Percentiles rank a stretch among this genome's conserved stretches.
Evolutionary conservation across 2,329 filamentous ascomycete species (phyloP).

Genomic region (Pseudogymnoascus destructans): DNA sequence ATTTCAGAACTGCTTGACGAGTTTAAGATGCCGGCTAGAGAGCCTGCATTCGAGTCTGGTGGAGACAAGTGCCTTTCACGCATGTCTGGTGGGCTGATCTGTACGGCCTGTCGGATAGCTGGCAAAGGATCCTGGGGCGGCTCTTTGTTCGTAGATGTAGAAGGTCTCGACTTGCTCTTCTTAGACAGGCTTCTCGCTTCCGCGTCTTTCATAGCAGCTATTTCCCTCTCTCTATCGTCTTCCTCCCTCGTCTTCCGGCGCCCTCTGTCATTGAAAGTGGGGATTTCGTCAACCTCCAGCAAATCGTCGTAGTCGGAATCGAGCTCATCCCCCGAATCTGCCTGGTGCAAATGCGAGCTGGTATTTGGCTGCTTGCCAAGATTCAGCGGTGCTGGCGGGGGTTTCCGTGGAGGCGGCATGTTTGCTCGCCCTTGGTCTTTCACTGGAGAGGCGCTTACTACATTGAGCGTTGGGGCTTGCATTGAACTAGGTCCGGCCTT

Average conservation of each 20-base stretch:
- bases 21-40: slow-evolving; percentile 40
- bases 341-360: slow-evolving; percentile 32
- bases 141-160: slow-evolving; percentile 20
- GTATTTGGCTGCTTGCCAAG: slow-evolving; percentile 37
- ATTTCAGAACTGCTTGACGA: slow-evolving; percentile 20
- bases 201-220: slow-evolving; percentile 51
- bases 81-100: slow-evolving; percentile 24
- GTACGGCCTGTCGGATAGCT: slow-evolving; percentile 28
- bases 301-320: slow-evolving; percentile 78
- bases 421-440: slow-evolving; percentile 27
- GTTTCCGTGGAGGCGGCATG: slow-evolving; percentile 58
- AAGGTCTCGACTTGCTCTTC: slow-evolving; percentile 40
- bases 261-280: slow-evolving; percentile 46
- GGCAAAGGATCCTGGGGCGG: slow-evolving; percentile 29
- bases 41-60: slow-evolving; percentile 31
- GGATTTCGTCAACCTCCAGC: slow-evolving; percentile 53
- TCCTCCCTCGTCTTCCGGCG: slow-evolving; percentile 76
- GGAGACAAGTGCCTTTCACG: slow-evolving; percentile 24
- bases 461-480: slow-evolving; percentile 13
- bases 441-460: background rate
- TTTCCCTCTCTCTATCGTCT: slow-evolving; percentile 67
- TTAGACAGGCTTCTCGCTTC: slow-evolving; percentile 61
- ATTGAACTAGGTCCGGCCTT: background rate
- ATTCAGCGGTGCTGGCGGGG: slow-evolving; percentile 73
- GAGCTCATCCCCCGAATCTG: slow-evolving; percentile 43